Base-by-base conservation (phyloP, 2,329 filamentous ascomycete species). In the Fusarium sp. region DNA sequence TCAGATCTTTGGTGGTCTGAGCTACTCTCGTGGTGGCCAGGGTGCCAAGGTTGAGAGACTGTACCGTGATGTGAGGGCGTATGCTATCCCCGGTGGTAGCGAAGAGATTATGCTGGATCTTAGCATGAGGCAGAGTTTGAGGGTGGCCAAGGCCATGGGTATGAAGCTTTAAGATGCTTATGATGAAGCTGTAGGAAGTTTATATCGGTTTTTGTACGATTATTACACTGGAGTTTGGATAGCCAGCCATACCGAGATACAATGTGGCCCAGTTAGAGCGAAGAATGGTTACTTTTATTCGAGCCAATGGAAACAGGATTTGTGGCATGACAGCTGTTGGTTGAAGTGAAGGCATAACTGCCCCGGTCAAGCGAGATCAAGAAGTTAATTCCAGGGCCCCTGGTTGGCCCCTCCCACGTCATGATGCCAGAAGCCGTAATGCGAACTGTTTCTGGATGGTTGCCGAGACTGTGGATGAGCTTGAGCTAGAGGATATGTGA, bases 31-130 rank as follows among this genome's bases (percentile, higher is more conserved):
- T 50, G 97, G 97, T 66, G 97, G 97, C 18, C 97, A 98, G 87
- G 97, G 97, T 71, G 96, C 91, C 68, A 98, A 98, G 90, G 91
- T 98, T 62, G 97, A 99, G 90, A 87, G 97, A 70, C 85, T 99
- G 79, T 98, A 98, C 85, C 90, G 97, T 73, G 97, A 99, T 83
- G 97, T 98, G 18, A 90, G 97, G 78, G 97, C 97, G 1, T 98
- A 99, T 83, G 96, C 97, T 72, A 96, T 99, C 77, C 97, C 97
- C 4, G 97, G 97, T 80, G 97, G 97, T 27, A 95, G 92, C 76
- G 96, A 99, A 87, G 97, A 99, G 89, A 99, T 99, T 76, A 99
- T 99, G 97, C 87, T 98, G 76, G 97, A 99, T 83, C 84, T 99
- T 80, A 97, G 94, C 85, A 97, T 99, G 83, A 89, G 96, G 78